Evolutionary conservation across 768 basidiomycete genomes (phyloP), one percentile per base, ranked within the genome.

Genomic region (Mycena floridula): DNA sequence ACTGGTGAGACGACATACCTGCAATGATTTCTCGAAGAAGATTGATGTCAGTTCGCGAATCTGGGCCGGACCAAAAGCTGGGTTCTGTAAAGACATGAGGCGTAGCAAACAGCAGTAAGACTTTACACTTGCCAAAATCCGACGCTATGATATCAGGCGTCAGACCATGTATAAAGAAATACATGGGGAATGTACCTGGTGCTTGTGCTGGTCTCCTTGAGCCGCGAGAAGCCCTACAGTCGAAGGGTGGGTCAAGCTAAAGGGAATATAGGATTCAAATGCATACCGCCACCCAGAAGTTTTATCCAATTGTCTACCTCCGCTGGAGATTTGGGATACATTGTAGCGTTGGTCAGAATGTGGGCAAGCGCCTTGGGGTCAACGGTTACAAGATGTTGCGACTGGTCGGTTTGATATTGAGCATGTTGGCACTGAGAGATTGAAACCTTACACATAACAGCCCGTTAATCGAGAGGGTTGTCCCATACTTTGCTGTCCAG

Each of bases 321-420:
- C 1, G 55, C 49, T 9, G 67, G 63, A 0, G 81, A 70, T 50
- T 85, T 87, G 47, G 76, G 73, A 49, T 81, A 87, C 30, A 67
- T 61, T 24, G 71, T 58, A 22, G 62, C 63, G 44, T 84, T 78
- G 48, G 71, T 68, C 12, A 90, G 64, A 41, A 91, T 66, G 50
- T 89, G 79, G 35, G 73, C 70, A 26, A 89, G 28, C 0, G 84
- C 85, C 22, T 76, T 74, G 0, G 76, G 63, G 52, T 89, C 88
- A 42, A 68, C 57, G 0, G 82, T 85, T 55, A 70, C 72, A 8
- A 87, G 58, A 5, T 74, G 68, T 22, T 59, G 42, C 7, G 42
- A 36, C 66, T 69, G 40, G n/a, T n/a, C n/a, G n/a, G n/a, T n/a
- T n/a, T n/a, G n/a, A n/a, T n/a, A n/a, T n/a, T n/a, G n/a, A n/a